A percentile compares a stretch with the other conserved stretches of the same genome.
phyloP scores from a whole-genome alignment of 2,329 filamentous ascomycete genomes.

The Diaporthe humulicola region DNA sequence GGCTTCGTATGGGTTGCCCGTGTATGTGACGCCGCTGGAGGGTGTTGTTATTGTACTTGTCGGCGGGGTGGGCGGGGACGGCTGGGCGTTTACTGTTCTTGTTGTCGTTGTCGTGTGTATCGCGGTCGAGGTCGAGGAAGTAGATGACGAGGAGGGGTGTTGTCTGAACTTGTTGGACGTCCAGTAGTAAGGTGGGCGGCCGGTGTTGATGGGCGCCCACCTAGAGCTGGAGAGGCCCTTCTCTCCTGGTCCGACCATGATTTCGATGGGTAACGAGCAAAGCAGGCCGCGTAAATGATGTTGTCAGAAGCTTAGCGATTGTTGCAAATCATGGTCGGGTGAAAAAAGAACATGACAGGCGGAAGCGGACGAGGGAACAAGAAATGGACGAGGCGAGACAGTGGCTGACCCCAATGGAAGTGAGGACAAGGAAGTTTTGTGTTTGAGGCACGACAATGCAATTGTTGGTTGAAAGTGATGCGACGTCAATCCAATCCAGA shows the following conservation, averaged over 20 bases:
- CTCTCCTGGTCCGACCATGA: slow-evolving; percentile 18
- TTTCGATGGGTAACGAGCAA: not conserved
- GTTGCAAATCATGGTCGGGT: not conserved
- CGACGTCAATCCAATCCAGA: not conserved
- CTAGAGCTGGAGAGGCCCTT: slow-evolving; percentile 36
- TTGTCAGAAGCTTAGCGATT: not conserved
- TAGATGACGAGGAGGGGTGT: not conserved
- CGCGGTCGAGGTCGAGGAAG: slow-evolving; percentile 5
- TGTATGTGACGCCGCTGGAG: not conserved
- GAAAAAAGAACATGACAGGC: not conserved
- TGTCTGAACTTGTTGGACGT: slow-evolving; percentile 32
- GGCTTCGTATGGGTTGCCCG: not conserved
- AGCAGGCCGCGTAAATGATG: not conserved
- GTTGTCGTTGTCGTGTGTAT: slow-evolving; percentile 9
- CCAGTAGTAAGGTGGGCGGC: slow-evolving; percentile 30
- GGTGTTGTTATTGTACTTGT: not conserved
- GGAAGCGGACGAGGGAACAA: not conserved
- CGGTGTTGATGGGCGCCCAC: slow-evolving; percentile 38
- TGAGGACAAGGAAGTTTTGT: not conserved
- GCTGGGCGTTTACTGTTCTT: not conserved
- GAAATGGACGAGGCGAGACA: not conserved
- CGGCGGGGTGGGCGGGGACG: not conserved
- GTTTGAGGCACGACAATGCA: not conserved
- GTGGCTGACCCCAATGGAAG: not conserved
- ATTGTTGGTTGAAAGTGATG: not conserved